A percentile compares a stretch with the other conserved stretches of the same genome.
phyloP scores from a whole-genome alignment of 345 rosid species.

The Lumnitzera racemosa region DNA sequence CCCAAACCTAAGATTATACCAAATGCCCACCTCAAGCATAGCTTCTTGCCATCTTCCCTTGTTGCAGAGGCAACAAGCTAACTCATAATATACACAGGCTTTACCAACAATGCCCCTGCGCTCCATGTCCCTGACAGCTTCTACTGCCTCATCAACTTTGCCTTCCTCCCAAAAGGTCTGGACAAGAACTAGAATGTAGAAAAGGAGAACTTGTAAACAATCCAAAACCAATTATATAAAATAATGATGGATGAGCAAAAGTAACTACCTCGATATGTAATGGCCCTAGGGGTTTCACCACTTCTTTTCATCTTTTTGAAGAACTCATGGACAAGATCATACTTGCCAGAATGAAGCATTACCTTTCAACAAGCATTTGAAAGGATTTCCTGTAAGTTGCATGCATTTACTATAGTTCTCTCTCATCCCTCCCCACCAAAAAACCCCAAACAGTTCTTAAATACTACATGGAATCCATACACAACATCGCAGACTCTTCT shows the following conservation, averaged over 20 bases:
- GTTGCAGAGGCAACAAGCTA: slow-evolving; percentile 85
- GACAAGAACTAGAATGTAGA: slow-evolving; percentile 63
- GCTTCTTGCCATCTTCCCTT: slow-evolving; percentile 84
- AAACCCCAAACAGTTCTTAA: no score
- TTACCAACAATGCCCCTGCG: slow-evolving; percentile 78
- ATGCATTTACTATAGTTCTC: slow-evolving; percentile 8
- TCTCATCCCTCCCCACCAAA: no score
- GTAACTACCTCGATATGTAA: slow-evolving; percentile 63
- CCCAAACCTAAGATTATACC: no score
- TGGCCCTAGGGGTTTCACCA: slow-evolving; percentile 66
- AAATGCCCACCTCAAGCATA: slow-evolving; percentile 49
- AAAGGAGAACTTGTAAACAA: slow-evolving; percentile 6
- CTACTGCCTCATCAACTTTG: slow-evolving; percentile 64
- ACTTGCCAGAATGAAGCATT: slow-evolving; percentile 83
- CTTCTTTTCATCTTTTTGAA: slow-evolving; percentile 70
- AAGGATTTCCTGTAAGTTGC: slow-evolving; percentile 36
- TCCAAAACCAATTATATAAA: background rate
- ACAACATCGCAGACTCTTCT: no score
- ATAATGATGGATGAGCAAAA: slow-evolving; percentile 6
- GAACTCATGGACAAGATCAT: slow-evolving; percentile 60
- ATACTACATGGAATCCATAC: no score
- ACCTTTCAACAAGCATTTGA: slow-evolving; percentile 58
- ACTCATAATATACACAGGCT: slow-evolving; percentile 73
- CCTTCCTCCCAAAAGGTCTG: slow-evolving; percentile 81
- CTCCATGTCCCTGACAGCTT: slow-evolving; percentile 86